Evolutionary conservation across 179 eudicot genomes (phyloP).

Genomic region (Vitellaria paradoxa): DNA sequence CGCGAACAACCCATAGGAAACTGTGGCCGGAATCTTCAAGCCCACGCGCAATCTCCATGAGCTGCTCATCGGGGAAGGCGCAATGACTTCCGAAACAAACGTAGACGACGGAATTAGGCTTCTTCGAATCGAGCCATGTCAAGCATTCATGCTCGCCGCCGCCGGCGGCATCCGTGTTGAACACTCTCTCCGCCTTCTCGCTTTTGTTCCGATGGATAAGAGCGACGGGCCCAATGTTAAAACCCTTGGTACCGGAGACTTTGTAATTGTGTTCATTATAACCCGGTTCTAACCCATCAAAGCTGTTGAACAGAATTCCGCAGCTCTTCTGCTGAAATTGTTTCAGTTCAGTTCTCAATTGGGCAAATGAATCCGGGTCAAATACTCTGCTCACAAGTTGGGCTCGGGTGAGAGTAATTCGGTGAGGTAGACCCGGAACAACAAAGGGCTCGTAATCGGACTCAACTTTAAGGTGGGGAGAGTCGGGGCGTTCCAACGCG

Average conservation of each 20-base stretch:
- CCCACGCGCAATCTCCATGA: conserved; percentile 18
- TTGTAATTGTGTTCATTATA: conserved; percentile 15
- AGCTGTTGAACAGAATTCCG: conserved; percentile 21
- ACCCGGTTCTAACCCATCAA: conserved; percentile 17
- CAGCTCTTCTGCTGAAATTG: conserved; percentile 20
- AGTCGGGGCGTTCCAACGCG: background rate
- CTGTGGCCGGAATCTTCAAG: conserved; percentile 9
- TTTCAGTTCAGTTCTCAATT: conserved; percentile 3
- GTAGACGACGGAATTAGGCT: conserved; percentile 8
- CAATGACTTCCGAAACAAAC: conserved; percentile 15
- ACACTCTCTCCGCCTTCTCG: conserved; percentile 12
- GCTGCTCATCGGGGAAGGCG: conserved; percentile 9
- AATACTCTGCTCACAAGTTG: background rate
- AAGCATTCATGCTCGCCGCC: conserved; percentile 11
- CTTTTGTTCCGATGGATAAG: background rate
- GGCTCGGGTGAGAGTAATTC: background rate
- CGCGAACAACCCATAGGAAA: conserved; percentile 15
- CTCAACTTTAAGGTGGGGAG: too few relatives aligned
- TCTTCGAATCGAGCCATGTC: conserved; percentile 6
- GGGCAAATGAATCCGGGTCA: background rate
- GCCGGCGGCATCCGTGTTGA: background rate
- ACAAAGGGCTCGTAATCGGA: too few relatives aligned
- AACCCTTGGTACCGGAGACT: conserved; percentile 3
- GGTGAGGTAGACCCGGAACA: conserved; percentile 7
- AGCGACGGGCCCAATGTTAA: conserved; percentile 4